Base-by-base conservation (phyloP, 495 filamentous ascomycete species). In the Tuber melanosporum region DNA sequence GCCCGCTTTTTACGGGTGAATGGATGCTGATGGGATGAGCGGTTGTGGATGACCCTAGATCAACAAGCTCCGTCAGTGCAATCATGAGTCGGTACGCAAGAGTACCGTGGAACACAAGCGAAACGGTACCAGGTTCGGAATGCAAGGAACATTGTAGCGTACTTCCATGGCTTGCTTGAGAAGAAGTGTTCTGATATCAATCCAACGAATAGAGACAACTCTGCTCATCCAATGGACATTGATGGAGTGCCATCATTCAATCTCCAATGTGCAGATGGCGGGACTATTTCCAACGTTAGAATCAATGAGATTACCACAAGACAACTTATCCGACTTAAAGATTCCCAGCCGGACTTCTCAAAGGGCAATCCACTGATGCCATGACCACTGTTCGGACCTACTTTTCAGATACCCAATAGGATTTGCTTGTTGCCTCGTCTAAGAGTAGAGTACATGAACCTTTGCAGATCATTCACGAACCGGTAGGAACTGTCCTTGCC, bases 61-160 rank as follows among this genome's bases (percentile, higher is more conserved):
- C 93, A 96, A 83, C 95, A 98, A 86, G 98, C 98, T 78, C 95
- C 95, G 73, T 92, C 94, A 69, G 90, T 96, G 78, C 87, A 98
- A 75, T 97, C 95, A 9, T 98, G 98, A 85, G 91, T 97, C 77
- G 91, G 92, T 47, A 94, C 94, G 69, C 95, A 99, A 83, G 95
- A 99, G 85, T 97, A 95, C 85, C 94, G 97, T 82, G 95, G 96
- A 83, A 92, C 92, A 74, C 95, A 98, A 86, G 95, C 95, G 77
- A 98, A 98, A 88, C 87, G 88, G 69, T 92, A 97, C 86, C 89
- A 98, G 49, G 88, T 98, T 77, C 92, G 96, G 79, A 98, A 99
- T 85, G 88, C 92, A 74, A 87, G 89, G 82, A 98, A 98, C 88
- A 98, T 94, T 45, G 89, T 97, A 82, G 93, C 93, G 82, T 97